Percentiles rank a stretch among this genome's conserved stretches.
Evolutionary conservation across 331 rosid genomes (phyloP).

Genomic region (Phaseolus coccineus): DNA sequence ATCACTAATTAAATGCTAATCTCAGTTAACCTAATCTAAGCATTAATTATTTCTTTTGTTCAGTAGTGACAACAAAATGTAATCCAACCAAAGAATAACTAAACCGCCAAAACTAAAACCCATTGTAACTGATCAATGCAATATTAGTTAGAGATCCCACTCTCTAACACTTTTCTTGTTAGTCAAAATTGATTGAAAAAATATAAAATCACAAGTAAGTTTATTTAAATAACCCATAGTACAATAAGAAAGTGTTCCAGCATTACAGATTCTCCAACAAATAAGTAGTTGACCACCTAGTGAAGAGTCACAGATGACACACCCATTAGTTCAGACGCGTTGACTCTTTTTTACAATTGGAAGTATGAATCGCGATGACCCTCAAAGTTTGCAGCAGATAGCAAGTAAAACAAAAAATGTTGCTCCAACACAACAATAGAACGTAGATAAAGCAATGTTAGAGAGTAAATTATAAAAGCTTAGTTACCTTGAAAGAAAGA

Average conservation of each 20-base stretch:
- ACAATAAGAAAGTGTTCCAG: neutral
- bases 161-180: no score
- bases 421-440: neutral
- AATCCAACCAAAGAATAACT: slow-evolving; percentile 9
- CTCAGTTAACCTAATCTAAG: neutral
- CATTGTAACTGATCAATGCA: neutral
- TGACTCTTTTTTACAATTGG: neutral
- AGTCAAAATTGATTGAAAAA: neutral
- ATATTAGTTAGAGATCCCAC: neutral
- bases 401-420: neutral
- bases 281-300: neutral
- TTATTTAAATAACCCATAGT: neutral
- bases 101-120: neutral
- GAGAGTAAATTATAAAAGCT: neutral
- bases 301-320: neutral
- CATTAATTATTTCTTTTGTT: neutral
- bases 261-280: no score
- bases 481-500: slow-evolving; percentile 78
- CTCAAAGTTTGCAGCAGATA: neutral
- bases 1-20: neutral
- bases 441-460: neutral
- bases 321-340: neutral
- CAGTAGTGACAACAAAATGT: neutral
- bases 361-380: neutral
- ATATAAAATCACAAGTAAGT: neutral